These are phyloP conservation scores for Ascochyta koolunga DNA, from an alignment of 2,329 filamentous ascomycete species.

Conservation along the genomic window DNA sequence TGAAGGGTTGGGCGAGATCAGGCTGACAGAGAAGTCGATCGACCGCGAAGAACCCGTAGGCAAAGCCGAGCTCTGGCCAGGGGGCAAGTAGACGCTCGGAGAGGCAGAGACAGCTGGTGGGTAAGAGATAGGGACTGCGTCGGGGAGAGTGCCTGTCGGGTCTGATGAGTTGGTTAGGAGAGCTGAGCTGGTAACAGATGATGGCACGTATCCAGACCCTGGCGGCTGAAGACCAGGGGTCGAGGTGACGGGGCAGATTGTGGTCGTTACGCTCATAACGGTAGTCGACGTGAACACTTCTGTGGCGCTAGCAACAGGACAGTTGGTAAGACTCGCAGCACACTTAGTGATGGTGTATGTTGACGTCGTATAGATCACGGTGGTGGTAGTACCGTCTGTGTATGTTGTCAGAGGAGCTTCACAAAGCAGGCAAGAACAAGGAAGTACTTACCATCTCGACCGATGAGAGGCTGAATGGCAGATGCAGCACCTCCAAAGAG, in stretches of 20 bases:
- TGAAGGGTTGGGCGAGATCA: slow-evolving; percentile 5
- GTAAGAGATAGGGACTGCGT: slow-evolving; percentile 17
- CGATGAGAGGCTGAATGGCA: slow-evolving; percentile 27
- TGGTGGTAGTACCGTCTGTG: slow-evolving; percentile 35
- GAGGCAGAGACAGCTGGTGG: neutral
- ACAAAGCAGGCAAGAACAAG: neutral
- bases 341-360: slow-evolving; percentile 50
- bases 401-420: slow-evolving; percentile 10
- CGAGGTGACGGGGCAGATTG: slow-evolving; percentile 46
- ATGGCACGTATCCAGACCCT: slow-evolving; percentile 7
- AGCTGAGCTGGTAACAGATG: slow-evolving; percentile 9
- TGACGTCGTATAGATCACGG: slow-evolving; percentile 48
- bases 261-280: slow-evolving; percentile 50
- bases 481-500: slow-evolving; percentile 33
- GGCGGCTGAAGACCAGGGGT: slow-evolving; percentile 21
- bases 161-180: slow-evolving; percentile 10
- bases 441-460: slow-evolving; percentile 29
- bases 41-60: slow-evolving; percentile 3
- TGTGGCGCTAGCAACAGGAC: slow-evolving; percentile 42
- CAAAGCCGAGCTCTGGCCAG: slow-evolving; percentile 9
- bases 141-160: slow-evolving; percentile 11
- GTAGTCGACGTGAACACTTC: slow-evolving; percentile 46
- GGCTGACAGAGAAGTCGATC: slow-evolving; percentile 3
- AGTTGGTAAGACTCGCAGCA: slow-evolving; percentile 42
- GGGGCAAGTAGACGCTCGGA: slow-evolving; percentile 10